Percentiles rank a stretch among this genome's conserved stretches.
Conservation (phyloP, 139 green algal species). For the Auxenochlorella pyrenoidosa region DNA sequence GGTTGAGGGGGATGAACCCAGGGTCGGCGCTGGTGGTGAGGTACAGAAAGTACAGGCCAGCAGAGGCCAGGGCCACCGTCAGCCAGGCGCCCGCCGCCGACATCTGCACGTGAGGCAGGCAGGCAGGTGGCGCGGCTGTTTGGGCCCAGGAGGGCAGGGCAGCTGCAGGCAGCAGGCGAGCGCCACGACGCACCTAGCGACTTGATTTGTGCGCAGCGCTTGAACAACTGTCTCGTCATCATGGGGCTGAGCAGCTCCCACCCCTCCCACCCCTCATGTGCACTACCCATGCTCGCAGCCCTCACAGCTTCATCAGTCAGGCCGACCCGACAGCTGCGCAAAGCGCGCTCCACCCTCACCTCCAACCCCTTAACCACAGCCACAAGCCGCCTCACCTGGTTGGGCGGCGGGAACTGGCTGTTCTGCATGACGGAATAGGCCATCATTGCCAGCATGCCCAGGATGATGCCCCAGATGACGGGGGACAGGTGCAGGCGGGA, state of each 20-base stretch:
- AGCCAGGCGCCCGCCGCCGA: conserved; percentile 46
- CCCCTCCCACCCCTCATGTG: no score
- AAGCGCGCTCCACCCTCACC: no score
- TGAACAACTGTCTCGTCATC: no score
- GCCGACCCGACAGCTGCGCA: no score
- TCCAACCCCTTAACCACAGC: neutral
- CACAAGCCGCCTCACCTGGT: neutral
- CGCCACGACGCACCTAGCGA: no score
- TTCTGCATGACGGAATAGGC: conserved; percentile 63
- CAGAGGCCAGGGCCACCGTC: conserved; percentile 39
- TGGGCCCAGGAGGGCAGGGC: no score
- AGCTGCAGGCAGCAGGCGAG: no score
- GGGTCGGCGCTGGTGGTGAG: conserved; percentile 83
- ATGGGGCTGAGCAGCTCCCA: no score
- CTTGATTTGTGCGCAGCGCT: no score
- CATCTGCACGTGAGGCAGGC: neutral
- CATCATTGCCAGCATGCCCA: conserved; percentile 75
- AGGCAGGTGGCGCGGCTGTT: no score
- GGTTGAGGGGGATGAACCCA: conserved; percentile 67
- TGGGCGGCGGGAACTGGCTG: conserved; percentile 14
- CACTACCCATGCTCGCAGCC: no score
- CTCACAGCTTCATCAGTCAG: no score
- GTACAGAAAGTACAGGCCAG: conserved; percentile 80
- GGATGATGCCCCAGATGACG: conserved; percentile 82
- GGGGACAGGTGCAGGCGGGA: conserved; percentile 80